Conservation (phyloP, 345 rosid genomes). For the Linum usitatissimum region DNA sequence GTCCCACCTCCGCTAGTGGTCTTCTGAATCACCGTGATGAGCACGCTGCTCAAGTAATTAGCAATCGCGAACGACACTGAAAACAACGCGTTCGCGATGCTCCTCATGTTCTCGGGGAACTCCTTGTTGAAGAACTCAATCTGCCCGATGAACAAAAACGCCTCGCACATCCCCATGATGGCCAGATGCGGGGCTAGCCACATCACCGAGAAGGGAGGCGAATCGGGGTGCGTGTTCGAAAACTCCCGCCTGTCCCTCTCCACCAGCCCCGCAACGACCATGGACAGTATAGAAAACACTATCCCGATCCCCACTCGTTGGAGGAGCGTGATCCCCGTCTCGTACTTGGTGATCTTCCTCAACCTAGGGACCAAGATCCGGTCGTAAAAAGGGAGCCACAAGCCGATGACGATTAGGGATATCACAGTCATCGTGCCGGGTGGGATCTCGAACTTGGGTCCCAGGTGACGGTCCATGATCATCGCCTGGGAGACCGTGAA, state of each 20-base stretch:
- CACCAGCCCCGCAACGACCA: constrained; percentile 16
- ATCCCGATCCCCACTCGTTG: constrained; percentile 23
- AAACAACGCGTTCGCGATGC: constrained; percentile 22
- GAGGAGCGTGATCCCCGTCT: constrained; percentile 19
- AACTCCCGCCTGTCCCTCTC: constrained; percentile 23
- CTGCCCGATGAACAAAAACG: constrained; percentile 21
- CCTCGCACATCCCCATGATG: constrained; percentile 25
- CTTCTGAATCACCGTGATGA: constrained; percentile 13
- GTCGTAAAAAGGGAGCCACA: constrained; percentile 24
- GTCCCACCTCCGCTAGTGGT: constrained; percentile 2
- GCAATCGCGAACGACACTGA: constrained; percentile 14
- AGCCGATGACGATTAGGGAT: constrained; percentile 15
- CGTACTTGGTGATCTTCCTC: constrained; percentile 12
- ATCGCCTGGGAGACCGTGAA: constrained; percentile 18
- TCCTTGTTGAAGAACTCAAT: constrained; percentile 34
- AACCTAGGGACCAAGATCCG: constrained; percentile 13
- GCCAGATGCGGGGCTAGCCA: constrained; percentile 33
- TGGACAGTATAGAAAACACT: constrained; percentile 9
- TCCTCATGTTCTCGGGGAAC: constrained; percentile 37
- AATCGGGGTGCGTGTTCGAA: constrained; percentile 12
- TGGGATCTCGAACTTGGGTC: constrained; percentile 16
- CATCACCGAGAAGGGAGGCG: constrained; percentile 22
- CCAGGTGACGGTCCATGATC: constrained; percentile 17
- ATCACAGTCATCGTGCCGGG: constrained; percentile 8
- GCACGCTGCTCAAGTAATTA: constrained; percentile 13